Conservation (phyloP, 1,139 yeast species). For the Scheffersomyces lignicola region DNA sequence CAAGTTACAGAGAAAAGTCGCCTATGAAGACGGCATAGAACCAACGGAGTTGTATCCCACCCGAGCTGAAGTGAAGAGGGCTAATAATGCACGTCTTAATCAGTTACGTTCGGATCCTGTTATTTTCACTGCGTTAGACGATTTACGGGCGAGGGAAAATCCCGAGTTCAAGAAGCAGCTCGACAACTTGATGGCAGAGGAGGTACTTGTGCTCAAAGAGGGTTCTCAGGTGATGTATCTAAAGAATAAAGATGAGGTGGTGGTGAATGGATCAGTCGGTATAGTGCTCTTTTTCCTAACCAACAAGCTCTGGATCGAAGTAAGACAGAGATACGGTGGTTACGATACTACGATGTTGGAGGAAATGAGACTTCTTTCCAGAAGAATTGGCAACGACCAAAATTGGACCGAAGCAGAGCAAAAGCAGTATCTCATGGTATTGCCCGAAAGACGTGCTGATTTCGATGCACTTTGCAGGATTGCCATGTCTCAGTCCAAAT, state of each 20-base stretch:
- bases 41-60: constrained; percentile 84
- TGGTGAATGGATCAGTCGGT: constrained; percentile 62
- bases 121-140: constrained; percentile 57
- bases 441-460: constrained; percentile 25
- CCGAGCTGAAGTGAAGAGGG: constrained; percentile 68
- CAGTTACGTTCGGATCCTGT: constrained; percentile 33
- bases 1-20: constrained; percentile 51
- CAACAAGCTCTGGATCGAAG: constrained; percentile 24
- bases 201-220: constrained; percentile 45
- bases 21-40: constrained; percentile 68
- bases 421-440: constrained; percentile 18
- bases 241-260: constrained; percentile 40
- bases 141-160: constrained; percentile 22
- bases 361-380: constrained; percentile 28
- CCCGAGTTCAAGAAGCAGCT: constrained; percentile 25
- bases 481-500: constrained; percentile 30
- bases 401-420: constrained; percentile 49
- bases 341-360: constrained; percentile 22
- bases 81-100: constrained; percentile 57
- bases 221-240: constrained; percentile 65
- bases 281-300: constrained; percentile 64
- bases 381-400: constrained; percentile 24
- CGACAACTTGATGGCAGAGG: constrained; percentile 50
- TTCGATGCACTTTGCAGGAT: constrained; percentile 28
- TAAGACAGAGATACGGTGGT: constrained; percentile 26